These are phyloP conservation scores for Sicyos baderoa DNA, from an alignment of 306 rosid species.

Conservation along the genomic window DNA sequence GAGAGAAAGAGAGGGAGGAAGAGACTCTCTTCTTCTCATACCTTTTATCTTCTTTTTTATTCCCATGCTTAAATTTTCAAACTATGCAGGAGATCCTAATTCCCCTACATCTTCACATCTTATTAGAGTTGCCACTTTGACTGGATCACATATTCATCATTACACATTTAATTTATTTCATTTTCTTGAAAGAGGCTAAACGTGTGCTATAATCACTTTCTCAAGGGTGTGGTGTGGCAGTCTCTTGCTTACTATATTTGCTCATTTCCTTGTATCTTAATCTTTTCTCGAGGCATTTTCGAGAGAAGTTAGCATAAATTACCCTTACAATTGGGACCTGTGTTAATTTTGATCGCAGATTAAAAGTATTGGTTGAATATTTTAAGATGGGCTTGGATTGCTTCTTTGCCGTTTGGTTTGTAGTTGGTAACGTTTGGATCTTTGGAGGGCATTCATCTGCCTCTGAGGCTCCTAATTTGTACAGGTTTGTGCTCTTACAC, in stretches of 20 bases:
- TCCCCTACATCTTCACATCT: neutral
- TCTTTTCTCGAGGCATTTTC: neutral
- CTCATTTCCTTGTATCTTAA: slow-evolving; percentile 1
- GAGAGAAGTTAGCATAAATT: neutral
- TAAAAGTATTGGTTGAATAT: slow-evolving; percentile 72
- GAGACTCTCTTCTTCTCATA: neutral
- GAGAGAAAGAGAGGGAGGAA: neutral
- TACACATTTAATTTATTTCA: neutral
- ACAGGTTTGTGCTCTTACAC: slow-evolving; percentile 46
- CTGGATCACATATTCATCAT: neutral
- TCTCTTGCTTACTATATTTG: neutral
- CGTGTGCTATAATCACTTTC: neutral
- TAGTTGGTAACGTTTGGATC: slow-evolving; percentile 97
- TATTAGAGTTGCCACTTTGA: neutral
- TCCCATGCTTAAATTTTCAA: neutral
- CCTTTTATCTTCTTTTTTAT: neutral
- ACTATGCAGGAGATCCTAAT: slow-evolving; percentile 8
- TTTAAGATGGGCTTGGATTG: slow-evolving; percentile 89
- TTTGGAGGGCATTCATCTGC: slow-evolving; percentile 83
- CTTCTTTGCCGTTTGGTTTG: slow-evolving; percentile 97
- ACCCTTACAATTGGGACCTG: neutral
- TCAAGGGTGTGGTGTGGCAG: neutral
- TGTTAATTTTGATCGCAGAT: slow-evolving; percentile 36
- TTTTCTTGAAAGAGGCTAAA: neutral
- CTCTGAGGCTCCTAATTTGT: slow-evolving; percentile 73